Base-by-base conservation (phyloP, 2,329 filamentous ascomycete species). In the Stagonosporopsis cucurbitacearum region DNA sequence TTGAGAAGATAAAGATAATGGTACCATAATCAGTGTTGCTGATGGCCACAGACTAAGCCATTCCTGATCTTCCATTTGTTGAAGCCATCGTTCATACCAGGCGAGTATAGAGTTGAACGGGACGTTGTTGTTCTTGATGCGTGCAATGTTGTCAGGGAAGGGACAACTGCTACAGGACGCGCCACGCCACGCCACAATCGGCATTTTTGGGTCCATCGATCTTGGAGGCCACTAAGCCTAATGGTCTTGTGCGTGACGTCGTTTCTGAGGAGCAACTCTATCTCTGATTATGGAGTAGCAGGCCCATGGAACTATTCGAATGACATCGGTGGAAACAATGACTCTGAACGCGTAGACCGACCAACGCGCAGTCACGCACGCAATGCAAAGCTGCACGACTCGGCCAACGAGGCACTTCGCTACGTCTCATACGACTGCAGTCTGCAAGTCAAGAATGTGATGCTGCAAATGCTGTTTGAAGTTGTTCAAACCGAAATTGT, bases 401-500 rank as follows among this genome's bases (percentile, higher is more conserved):
- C 4, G 30, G 7, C 30, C 30, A 5, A 4, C 4, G 13, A n/a
- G 13, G 13, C 13, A 2, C 35, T 37, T 19, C 35, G 17, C 13
- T 9, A 9, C 20, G 17, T 22, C 9, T 17, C 20, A 17, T 12
- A 13, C 1, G 20, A 5, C 2, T 5, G 13, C 13, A 32, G 30
- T 32, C 6, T 15, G 15, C n/a, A 4, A n/a, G 15, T 8, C 7
- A 6, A 32, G 30, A 6, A 8, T 3, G 9, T 28, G 35, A 12
- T 37, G 2, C 15, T 28, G n/a, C 19, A 12, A 6, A 20, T 6
- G 9, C 6, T 11, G 40, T 25, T 30, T 17, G 40, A 17, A 9
- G n/a, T 45, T 30, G n/a, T 36, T 13, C 32, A 45, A 20, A 26
- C 45, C 45, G 35, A 46, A 44, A n/a, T 45, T 7, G 46, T 45